A percentile compares a stretch with the other conserved stretches of the same genome.
Evolutionary conservation across 768 basidiomycete genomes (phyloP).

Genomic region (Tricholoma furcatifolium): DNA sequence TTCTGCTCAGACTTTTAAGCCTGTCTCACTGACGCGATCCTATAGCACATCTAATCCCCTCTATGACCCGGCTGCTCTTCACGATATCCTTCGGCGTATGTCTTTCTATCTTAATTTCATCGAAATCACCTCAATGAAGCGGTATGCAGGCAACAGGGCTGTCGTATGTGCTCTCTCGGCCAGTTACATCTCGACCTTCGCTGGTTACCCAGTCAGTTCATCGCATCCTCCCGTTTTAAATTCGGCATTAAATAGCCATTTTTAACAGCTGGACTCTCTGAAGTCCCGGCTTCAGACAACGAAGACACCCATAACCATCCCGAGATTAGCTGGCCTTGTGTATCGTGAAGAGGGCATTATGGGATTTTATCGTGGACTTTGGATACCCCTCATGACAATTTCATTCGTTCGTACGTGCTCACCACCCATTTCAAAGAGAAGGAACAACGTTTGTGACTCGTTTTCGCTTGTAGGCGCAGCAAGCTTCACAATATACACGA

Average conservation of each 20-base stretch:
- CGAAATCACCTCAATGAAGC: slow-evolving; percentile 14
- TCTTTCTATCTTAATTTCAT: slow-evolving; percentile 4
- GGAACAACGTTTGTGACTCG: slow-evolving; percentile 5
- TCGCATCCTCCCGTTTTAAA: not conserved
- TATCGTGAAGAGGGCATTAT: slow-evolving; percentile 83
- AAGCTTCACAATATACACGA: slow-evolving; percentile 88
- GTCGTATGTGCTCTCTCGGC: slow-evolving; percentile 90
- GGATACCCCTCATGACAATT: slow-evolving; percentile 93
- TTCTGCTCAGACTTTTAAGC: not conserved
- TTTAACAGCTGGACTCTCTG: slow-evolving; percentile 79
- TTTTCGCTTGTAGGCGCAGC: slow-evolving; percentile 61
- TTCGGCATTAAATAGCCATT: slow-evolving; percentile 1
- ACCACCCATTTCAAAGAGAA: slow-evolving; percentile 1
- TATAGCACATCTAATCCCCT: slow-evolving; percentile 57
- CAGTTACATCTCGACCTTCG: slow-evolving; percentile 89
- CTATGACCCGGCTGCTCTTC: slow-evolving; percentile 60
- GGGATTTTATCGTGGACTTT: slow-evolving; percentile 89
- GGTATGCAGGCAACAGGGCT: slow-evolving; percentile 69
- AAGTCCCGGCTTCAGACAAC: slow-evolving; percentile 92
- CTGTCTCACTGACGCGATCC: slow-evolving; percentile 23
- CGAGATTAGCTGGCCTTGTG: slow-evolving; percentile 66
- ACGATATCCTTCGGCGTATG: slow-evolving; percentile 70
- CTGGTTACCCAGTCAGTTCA: slow-evolving; percentile 76
- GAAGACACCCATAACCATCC: slow-evolving; percentile 71
- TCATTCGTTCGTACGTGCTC: slow-evolving; percentile 86